Evolutionary conservation across 805 yeast species (phyloP).

Genomic region (Candida endomychidarum): DNA sequence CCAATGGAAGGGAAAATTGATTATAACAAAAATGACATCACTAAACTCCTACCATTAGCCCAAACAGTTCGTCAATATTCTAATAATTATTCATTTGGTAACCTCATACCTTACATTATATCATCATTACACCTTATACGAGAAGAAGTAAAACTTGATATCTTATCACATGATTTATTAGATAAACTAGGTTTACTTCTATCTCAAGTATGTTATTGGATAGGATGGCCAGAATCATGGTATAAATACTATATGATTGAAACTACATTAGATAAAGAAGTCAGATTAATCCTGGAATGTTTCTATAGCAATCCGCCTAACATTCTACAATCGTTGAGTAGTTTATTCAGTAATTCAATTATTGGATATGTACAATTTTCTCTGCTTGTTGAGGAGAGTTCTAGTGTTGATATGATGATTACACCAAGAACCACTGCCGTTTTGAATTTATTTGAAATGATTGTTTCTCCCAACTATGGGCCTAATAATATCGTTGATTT

Average conservation of each 20-base stretch:
- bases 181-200: constrained; percentile 52
- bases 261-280: constrained; percentile 28
- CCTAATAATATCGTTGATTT: constrained; percentile 57
- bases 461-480: constrained; percentile 54
- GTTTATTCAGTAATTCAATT: constrained; percentile 44
- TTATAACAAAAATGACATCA: constrained; percentile 25
- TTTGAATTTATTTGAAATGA: constrained; percentile 59
- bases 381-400: constrained; percentile 61
- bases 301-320: constrained; percentile 60
- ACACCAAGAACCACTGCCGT: constrained; percentile 68
- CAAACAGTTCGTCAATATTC: constrained; percentile 24
- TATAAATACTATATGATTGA: constrained; percentile 49
- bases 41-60: constrained; percentile 33
- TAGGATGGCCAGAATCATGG: constrained; percentile 78
- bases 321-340: constrained; percentile 53
- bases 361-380: constrained; percentile 65
- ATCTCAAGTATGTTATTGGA: constrained; percentile 61
- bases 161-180: constrained; percentile 37
- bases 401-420: constrained; percentile 54
- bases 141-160: constrained; percentile 70
- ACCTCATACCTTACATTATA: constrained; percentile 60
- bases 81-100: constrained; percentile 44
- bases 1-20: constrained; percentile 36
- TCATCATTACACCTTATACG: constrained; percentile 71
- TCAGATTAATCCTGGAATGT: constrained; percentile 44